Evolutionary conservation across 495 filamentous ascomycete species (phyloP), one percentile per base, ranked within the genome.

Genomic region (Penicillium chermesinum): DNA sequence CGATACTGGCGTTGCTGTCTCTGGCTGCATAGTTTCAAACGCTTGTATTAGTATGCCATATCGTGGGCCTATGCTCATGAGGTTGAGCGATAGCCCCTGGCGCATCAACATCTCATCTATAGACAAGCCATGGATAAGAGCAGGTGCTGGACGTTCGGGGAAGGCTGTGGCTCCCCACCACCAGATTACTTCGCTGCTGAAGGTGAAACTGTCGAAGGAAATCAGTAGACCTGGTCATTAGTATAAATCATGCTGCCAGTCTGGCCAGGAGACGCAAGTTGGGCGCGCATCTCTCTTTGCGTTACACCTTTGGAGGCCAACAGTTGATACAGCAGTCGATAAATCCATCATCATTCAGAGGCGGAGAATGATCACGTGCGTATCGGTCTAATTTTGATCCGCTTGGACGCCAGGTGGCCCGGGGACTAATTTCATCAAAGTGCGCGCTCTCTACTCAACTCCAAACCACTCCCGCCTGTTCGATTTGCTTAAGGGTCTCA

Each of bases 351-450:
- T 30, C 25, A 10, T 30, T n/a, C n/a, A 30, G 25, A 30, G 25
- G 25, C 25, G 25, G 25, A 4, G 25, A 30, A 10, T 30, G 25
- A 10, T 30, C 25, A 30, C 25, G 25, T 30, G 25, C 35, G 13
- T 30, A 30, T 30, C 25, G 25, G 25, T 4, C 25, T 10, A 35
- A 30, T 36, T n/a, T 41, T 41, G 30, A 49, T 49, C 46, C 46
- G 46, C 34, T 25, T 30, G 25, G 4, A 30, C 25, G 25, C 8
- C 14, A 40, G 38, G 18, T 16, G 14, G 20, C 46, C 50, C 44
- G 50, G 52, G 35, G 52, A 58, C 54, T 54, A 41, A 22, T 53
- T 63, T 55, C 63, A 53, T 58, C 48, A 47, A 44, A n/a, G n/a
- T n/a, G 54, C 51, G 58, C 54, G 48, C 55, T 49, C 51, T 51